Conservation (phyloP, 208 protist genomes). For the Wallacemonas collosoma region DNA sequence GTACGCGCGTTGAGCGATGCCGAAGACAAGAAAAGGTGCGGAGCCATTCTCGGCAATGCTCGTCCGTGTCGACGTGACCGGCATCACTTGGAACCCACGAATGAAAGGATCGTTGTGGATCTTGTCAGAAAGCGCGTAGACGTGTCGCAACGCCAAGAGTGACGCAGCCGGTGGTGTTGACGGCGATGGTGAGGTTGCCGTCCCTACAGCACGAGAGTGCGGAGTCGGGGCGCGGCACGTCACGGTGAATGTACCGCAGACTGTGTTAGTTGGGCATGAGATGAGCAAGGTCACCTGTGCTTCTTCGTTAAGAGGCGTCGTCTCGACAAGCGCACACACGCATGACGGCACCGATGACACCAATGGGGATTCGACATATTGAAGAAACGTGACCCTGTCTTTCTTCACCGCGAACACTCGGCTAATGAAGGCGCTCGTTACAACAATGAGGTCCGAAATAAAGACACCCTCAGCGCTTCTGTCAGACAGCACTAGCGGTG, state of each 20-base stretch:
- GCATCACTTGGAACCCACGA: constrained; percentile 2
- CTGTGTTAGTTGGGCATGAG: constrained; percentile 23
- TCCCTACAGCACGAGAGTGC: background rate
- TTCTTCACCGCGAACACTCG: constrained; percentile 26
- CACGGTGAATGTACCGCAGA: constrained; percentile 19
- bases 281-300: constrained; percentile 24
- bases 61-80: background rate
- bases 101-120: background rate
- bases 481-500: constrained; percentile 16
- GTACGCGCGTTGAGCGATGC: constrained; percentile 41
- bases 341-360: constrained; percentile 43
- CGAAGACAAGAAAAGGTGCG: constrained; percentile 35
- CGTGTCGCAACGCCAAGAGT: background rate
- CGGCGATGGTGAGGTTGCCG: too few species aligned
- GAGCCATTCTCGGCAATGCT: background rate
- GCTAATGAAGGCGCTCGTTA: constrained; percentile 55
- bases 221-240: background rate
- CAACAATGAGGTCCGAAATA: constrained; percentile 33
- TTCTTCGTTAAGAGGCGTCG: background rate
- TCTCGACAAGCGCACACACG: constrained; percentile 35
- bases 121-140: background rate
- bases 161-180: background rate
- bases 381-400: constrained; percentile 28
- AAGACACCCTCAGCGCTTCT: background rate
- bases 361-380: constrained; percentile 43